A percentile compares a stretch with the other conserved stretches of the same genome.
These are phyloP conservation scores for Phenoliferia sp. DNA, from an alignment of 1,284 basidiomycete genomes.

Conservation along the genomic window DNA sequence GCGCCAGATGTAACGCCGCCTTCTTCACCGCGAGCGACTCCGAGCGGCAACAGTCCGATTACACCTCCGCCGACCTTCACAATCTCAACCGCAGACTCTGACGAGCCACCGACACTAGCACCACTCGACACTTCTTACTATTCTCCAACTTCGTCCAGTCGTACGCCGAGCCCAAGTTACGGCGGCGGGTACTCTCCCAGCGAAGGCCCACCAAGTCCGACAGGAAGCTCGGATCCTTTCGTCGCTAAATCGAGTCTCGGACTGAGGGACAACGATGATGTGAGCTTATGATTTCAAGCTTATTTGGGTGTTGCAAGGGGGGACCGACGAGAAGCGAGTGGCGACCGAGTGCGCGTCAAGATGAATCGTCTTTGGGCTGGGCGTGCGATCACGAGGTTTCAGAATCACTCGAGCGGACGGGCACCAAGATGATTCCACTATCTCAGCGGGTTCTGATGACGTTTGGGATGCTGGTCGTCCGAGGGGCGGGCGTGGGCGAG, in stretches of 20 bases:
- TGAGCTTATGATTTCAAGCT: slow-evolving; percentile 1
- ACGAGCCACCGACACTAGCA: not conserved
- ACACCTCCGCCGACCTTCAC: not conserved
- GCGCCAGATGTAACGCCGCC: not conserved
- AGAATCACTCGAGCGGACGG: not conserved
- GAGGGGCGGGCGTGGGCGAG: not conserved
- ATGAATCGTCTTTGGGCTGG: not conserved
- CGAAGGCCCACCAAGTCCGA: slow-evolving; percentile 4
- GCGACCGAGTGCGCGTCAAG: not conserved
- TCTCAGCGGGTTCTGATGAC: not conserved
- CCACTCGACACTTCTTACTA: not conserved
- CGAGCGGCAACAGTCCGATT: not conserved
- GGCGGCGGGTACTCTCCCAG: not conserved
- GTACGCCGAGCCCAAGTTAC: not conserved
- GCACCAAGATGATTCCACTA: not conserved
- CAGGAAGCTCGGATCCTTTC: slow-evolving; percentile 10
- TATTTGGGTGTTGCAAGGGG: not conserved
- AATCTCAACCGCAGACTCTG: not conserved
- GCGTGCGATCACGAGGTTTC: not conserved
- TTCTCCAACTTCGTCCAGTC: not conserved
- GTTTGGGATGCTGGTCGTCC: not conserved
- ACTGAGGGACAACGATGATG: slow-evolving; percentile 25
- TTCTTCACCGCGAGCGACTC: not conserved
- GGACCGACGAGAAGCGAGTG: not conserved
- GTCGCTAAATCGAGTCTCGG: slow-evolving; percentile 4